Percentiles rank a stretch among this genome's conserved stretches.
Conservation (phyloP, 352 stramenopile species). For the Elongisporangium undulatum region DNA sequence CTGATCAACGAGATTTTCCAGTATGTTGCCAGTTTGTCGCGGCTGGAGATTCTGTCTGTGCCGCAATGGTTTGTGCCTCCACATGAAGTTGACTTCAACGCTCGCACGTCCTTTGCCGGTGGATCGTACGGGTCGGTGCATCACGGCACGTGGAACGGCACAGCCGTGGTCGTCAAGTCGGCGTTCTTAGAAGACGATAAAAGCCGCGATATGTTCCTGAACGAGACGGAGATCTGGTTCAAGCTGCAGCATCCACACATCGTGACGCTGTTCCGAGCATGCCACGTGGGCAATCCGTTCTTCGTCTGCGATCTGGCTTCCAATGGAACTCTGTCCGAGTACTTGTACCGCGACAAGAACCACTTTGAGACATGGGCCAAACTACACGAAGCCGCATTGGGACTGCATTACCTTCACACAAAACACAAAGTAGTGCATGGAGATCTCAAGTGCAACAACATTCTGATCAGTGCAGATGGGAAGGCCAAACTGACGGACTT, state of each 20-base stretch:
- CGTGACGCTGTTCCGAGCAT: slow-evolving; percentile 20
- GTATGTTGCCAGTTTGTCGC: slow-evolving; percentile 9
- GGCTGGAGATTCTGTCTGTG: slow-evolving; percentile 9
- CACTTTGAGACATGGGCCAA: slow-evolving; percentile 3
- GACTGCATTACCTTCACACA: slow-evolving; percentile 6
- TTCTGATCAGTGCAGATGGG: slow-evolving; percentile 3
- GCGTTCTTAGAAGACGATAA: slow-evolving; percentile 15
- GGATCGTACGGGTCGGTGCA: slow-evolving; percentile 22
- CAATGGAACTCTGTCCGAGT: slow-evolving; percentile 16
- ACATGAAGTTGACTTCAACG: slow-evolving; percentile 17
- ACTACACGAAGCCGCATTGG: slow-evolving; percentile 5
- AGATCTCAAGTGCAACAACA: no score
- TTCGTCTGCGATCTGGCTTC: slow-evolving; percentile 22
- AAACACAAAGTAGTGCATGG: slow-evolving; percentile 4
- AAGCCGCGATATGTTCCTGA: slow-evolving; percentile 12
- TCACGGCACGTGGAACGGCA: slow-evolving; percentile 20
- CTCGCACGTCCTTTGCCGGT: slow-evolving; percentile 14
- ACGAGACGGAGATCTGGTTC: slow-evolving; percentile 19
- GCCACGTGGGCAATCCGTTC: slow-evolving; percentile 17
- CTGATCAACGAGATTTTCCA: slow-evolving; percentile 15
- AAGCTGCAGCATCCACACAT: slow-evolving; percentile 20
- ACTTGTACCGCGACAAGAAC: slow-evolving; percentile 1
- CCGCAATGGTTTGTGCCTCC: slow-evolving; percentile 20
- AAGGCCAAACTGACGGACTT: slow-evolving; percentile 8
- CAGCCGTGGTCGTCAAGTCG: slow-evolving; percentile 22